Conservation (phyloP, 768 basidiomycete species). For the Neoboletus subvelutipes region DNA sequence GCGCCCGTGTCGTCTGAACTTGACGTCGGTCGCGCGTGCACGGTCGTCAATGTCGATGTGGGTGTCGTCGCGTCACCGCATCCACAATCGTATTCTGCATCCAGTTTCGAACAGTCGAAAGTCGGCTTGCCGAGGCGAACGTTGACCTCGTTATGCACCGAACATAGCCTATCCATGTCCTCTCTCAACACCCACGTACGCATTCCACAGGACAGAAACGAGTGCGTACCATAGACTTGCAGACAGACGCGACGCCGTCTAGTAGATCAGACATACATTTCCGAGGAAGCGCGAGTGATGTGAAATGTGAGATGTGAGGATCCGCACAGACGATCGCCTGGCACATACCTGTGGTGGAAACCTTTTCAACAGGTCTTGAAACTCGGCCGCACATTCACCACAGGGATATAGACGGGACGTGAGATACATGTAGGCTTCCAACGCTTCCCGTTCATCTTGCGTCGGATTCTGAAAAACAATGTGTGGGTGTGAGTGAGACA, state of each 20-base stretch:
- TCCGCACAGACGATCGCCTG: no score
- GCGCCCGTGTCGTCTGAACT: background rate
- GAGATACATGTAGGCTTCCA: constrained; percentile 82
- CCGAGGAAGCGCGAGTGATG: background rate
- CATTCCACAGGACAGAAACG: background rate
- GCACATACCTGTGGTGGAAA: constrained; percentile 80
- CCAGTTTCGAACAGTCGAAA: constrained; percentile 89
- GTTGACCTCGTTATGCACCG: constrained; percentile 90
- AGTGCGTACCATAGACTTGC: constrained; percentile 71
- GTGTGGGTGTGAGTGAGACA: background rate
- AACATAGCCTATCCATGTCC: constrained; percentile 66
- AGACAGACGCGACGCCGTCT: constrained; percentile 83
- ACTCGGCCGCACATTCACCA: constrained; percentile 92
- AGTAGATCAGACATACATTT: background rate
- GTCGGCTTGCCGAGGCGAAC: constrained; percentile 72
- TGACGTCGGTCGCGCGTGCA: constrained; percentile 1
- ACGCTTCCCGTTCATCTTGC: constrained; percentile 75
- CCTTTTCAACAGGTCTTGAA: constrained; percentile 76
- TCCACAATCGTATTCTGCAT: constrained; percentile 91
- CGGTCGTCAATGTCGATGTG: background rate
- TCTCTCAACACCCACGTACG: background rate
- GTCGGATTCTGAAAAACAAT: constrained; percentile 62
- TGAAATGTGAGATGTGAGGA: background rate
- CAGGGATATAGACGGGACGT: constrained; percentile 91
- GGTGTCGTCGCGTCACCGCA: constrained; percentile 68